Evolutionary conservation across 176 grass and related monocot genomes (phyloP), one percentile per base, ranked within the genome.

Genomic region (Stipa capillata): DNA sequence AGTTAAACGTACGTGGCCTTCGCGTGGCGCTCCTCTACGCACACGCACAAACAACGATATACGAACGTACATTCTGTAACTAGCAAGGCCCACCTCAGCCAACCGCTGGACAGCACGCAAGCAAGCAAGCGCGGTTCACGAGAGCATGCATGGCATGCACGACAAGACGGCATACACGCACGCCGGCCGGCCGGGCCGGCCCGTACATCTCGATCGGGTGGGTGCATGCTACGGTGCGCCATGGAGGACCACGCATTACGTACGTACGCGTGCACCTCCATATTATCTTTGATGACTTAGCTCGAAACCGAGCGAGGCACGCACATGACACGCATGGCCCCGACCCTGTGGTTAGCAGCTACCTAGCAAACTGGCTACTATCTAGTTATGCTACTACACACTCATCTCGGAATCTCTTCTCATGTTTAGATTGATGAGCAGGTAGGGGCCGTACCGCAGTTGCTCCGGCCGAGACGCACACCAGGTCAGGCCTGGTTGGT

Each of bases 321-420:
- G 61, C 47, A 40, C 62, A 80, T 69, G 50, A 69, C 78, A 23
- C 34, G 47, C 18, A 76, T 49, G 44, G 59, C 72, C 72, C 52
- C 52, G 52, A 40, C 51, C 72, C 51, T 57, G 21, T 54, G 69
- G 18, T 44, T 31, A 44, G 37, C 37, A 72, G 28, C 47, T 21
- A 47, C 16, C 36, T 66, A 59, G 73, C 36, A 37, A 23, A 4
- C 48, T 21, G 18, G 11, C 20, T 35, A 17, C 49, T 51, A 49
- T 13, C 16, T n/a, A 21, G 18, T 45, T 7, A 39, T 5, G 4
- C 33, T 43, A 63, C 4, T 18, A 21, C 64, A 42, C 12, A 15
- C 21, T 14, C 27, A 32, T 14, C 20, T 55, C 10, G 35, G n/a
- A n/a, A 41, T 41, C 23, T 75, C 33, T n/a, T 77, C 24, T 43